phyloP scores from a whole-genome alignment of 371 early-diverging fungal species.

The Blakeslea trispora region DNA sequence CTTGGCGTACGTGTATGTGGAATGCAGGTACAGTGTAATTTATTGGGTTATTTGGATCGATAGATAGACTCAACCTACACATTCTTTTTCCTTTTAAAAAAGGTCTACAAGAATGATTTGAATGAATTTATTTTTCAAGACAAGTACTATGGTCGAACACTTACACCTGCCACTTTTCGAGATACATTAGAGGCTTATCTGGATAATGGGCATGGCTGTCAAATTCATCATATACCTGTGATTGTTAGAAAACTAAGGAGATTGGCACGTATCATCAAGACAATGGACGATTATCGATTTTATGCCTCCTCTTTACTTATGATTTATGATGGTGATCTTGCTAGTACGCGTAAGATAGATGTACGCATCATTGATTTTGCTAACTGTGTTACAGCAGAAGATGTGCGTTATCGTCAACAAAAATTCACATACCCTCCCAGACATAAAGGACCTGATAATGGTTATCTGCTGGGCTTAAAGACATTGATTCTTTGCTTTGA shows the following conservation, averaged over 20 bases:
- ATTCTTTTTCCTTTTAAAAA: no score
- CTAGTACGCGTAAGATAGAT: conserved; percentile 54
- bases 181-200: conserved; percentile 82
- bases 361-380: conserved; percentile 95
- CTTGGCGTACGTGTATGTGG: conserved; percentile 96
- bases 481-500: conserved; percentile 71
- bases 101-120: conserved; percentile 78
- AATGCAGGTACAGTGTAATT: conserved; percentile 83
- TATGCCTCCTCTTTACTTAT: conserved; percentile 85
- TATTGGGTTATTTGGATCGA: no score
- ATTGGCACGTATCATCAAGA: conserved; percentile 71
- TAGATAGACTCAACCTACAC: no score
- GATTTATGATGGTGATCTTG: conserved; percentile 46
- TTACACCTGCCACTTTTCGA: conserved; percentile 76
- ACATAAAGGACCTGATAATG: conserved; percentile 70
- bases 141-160: conserved; percentile 92
- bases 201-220: conserved; percentile 74
- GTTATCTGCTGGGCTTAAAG: conserved; percentile 74
- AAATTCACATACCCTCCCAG: conserved; percentile 65
- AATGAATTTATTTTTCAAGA: conserved; percentile 77
- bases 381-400: conserved; percentile 61
- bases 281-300: conserved; percentile 81
- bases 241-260: conserved; percentile 72
- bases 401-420: conserved; percentile 28
- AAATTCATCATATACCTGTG: conserved; percentile 79